Evolutionary conservation across 129 eudicot species (phyloP).

Genomic region (Helichrysum umbraculigerum): DNA sequence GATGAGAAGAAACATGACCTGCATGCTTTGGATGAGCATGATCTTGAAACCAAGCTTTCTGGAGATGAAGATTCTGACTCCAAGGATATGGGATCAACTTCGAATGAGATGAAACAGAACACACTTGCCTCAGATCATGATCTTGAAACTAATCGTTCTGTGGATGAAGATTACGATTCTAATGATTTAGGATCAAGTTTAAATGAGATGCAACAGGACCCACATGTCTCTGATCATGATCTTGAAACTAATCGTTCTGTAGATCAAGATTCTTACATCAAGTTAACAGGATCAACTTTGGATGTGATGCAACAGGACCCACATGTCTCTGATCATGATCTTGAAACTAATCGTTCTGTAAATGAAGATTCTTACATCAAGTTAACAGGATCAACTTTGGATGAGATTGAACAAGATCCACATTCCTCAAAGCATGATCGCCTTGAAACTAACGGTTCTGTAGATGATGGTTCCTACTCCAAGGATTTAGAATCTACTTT

Average conservation of each 20-base stretch:
- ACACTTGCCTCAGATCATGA: slow-evolving; percentile 15
- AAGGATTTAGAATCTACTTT: slow-evolving; percentile 26
- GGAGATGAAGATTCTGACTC: slow-evolving; percentile 27
- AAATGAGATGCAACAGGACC: slow-evolving; percentile 28
- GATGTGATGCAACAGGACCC: slow-evolving; percentile 27
- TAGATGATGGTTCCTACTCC: slow-evolving; percentile 1
- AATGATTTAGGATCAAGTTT: slow-evolving; percentile 24
- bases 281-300: slow-evolving; percentile 25
- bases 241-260: slow-evolving; percentile 34
- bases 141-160: slow-evolving; percentile 25
- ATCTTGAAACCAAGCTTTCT: slow-evolving; percentile 26
- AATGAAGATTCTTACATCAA: slow-evolving; percentile 23
- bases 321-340: slow-evolving; percentile 20
- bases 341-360: slow-evolving; percentile 33
- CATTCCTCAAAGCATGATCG: slow-evolving; percentile 2
- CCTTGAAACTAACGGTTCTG: slow-evolving; percentile 17
- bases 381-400: slow-evolving; percentile 20
- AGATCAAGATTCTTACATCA: slow-evolving; percentile 22
- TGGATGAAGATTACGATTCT: slow-evolving; percentile 8
- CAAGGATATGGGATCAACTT: slow-evolving; percentile 15
- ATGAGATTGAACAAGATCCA: slow-evolving; percentile 23
- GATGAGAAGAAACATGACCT: slow-evolving; percentile 30
- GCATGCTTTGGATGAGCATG: slow-evolving; percentile 17
- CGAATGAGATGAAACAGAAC: slow-evolving; percentile 19
- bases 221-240: slow-evolving; percentile 20